Evolutionary conservation across 805 yeast species (phyloP).

Genomic region (Sporopachydermia quercuum): DNA sequence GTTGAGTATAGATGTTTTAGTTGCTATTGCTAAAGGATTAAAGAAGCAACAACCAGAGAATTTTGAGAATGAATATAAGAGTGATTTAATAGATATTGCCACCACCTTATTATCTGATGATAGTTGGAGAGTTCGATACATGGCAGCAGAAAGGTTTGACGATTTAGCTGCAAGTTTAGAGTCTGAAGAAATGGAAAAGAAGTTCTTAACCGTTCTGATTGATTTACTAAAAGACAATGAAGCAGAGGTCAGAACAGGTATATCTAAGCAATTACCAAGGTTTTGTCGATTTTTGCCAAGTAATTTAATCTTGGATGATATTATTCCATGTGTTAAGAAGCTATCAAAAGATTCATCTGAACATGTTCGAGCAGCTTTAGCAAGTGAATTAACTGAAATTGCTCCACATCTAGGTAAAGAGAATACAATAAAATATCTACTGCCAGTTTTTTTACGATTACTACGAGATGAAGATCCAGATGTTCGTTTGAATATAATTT

Average conservation of each 20-base stretch:
- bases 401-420: slow-evolving; percentile 62
- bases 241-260: slow-evolving; percentile 74
- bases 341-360: slow-evolving; percentile 71
- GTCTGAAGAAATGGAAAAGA: slow-evolving; percentile 31
- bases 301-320: slow-evolving; percentile 35
- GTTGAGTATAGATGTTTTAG: slow-evolving; percentile 58
- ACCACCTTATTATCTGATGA: slow-evolving; percentile 55
- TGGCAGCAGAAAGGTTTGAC: slow-evolving; percentile 69
- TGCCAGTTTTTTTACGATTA: slow-evolving; percentile 68
- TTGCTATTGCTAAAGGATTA: slow-evolving; percentile 52
- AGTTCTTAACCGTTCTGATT: slow-evolving; percentile 39
- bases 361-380: slow-evolving; percentile 63
- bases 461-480: slow-evolving; percentile 77
- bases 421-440: slow-evolving; percentile 48
- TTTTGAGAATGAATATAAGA: slow-evolving; percentile 38
- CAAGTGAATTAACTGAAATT: slow-evolving; percentile 57
- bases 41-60: slow-evolving; percentile 29
- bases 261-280: slow-evolving; percentile 64
- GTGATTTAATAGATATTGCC: slow-evolving; percentile 47
- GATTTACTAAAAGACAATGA: slow-evolving; percentile 64
- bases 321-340: slow-evolving; percentile 57
- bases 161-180: slow-evolving; percentile 44
- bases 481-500: slow-evolving; percentile 66
- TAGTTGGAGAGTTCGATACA: slow-evolving; percentile 80
- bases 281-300: slow-evolving; percentile 41